phyloP scores from a whole-genome alignment of 805 yeast genomes.

The Metschnikowia kunwiensis region DNA sequence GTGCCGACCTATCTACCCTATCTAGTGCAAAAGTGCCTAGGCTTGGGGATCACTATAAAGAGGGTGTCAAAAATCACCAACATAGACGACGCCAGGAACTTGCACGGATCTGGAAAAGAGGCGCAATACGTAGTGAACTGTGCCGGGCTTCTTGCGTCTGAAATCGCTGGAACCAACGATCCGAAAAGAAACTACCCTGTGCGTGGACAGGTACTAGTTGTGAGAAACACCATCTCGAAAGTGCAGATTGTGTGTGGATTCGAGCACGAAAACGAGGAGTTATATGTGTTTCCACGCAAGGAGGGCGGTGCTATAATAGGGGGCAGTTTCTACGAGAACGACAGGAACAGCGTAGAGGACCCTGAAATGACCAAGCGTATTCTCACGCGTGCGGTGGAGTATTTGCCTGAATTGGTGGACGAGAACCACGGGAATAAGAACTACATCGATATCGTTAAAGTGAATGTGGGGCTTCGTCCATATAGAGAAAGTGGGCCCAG shows the following conservation, averaged over 20 bases:
- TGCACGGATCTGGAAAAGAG: constrained; percentile 12
- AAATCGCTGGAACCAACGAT: constrained; percentile 47
- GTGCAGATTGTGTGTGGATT: constrained; percentile 35
- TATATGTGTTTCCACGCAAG: constrained; percentile 65
- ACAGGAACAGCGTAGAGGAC: constrained; percentile 26
- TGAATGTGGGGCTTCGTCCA: constrained; percentile 40
- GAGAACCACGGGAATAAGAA: constrained; percentile 24
- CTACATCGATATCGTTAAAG: constrained; percentile 29
- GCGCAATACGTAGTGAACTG: constrained; percentile 57
- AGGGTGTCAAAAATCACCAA: constrained; percentile 38
- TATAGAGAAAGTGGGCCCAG: constrained; percentile 35
- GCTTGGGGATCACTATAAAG: constrained; percentile 46
- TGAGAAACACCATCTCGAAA: constrained; percentile 39
- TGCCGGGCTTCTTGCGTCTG: constrained; percentile 50
- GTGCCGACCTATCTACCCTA: constrained; percentile 56
- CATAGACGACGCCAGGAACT: constrained; percentile 45
- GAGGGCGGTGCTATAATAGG: constrained; percentile 65
- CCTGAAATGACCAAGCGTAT: constrained; percentile 47
- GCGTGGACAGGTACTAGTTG: constrained; percentile 58
- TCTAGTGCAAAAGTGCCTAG: constrained; percentile 44
- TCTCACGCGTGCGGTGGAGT: constrained; percentile 41
- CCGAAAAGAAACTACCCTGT: constrained; percentile 43
- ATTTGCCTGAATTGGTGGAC: constrained; percentile 39
- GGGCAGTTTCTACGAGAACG: constrained; percentile 37
- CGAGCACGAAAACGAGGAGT: constrained; percentile 39